A percentile compares a stretch with the other conserved stretches of the same genome.
These are phyloP conservation scores for Calonectria hawksworthii DNA, from an alignment of 2,329 filamentous ascomycete genomes.

Conservation along the genomic window DNA sequence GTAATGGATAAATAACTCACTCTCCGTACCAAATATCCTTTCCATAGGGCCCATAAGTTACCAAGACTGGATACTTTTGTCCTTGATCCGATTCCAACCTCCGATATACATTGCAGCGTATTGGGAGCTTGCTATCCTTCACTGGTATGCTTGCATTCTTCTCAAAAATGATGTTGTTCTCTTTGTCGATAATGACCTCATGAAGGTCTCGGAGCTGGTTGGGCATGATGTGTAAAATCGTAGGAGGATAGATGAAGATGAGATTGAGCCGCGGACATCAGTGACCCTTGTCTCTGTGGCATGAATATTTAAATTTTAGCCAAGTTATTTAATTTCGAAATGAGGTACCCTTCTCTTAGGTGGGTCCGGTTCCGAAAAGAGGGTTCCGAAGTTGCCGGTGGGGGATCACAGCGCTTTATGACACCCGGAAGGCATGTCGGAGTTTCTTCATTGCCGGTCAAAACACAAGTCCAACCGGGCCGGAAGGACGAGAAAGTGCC, in stretches of 20 bases:
- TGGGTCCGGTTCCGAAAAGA: neutral
- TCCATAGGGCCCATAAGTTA: no score
- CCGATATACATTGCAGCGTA: neutral
- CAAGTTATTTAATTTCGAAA: no score
- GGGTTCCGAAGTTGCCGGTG: neutral
- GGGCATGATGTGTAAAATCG: neutral
- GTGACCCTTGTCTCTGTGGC: no score
- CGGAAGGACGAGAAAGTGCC: no score
- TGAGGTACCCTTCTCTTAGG: no score
- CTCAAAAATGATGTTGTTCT: neutral
- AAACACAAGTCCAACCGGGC: no score
- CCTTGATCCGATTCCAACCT: neutral
- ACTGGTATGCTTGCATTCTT: neutral
- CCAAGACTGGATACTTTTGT: neutral
- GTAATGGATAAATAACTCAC: no score
- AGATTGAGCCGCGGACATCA: neutral
- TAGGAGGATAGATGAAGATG: neutral
- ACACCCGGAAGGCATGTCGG: neutral
- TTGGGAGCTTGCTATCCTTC: neutral
- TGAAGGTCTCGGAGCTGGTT: neutral
- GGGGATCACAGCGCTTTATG: no score
- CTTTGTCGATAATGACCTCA: neutral
- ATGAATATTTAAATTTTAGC: neutral
- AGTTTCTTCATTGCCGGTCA: neutral
- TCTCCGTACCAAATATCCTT: no score